A percentile compares a stretch with the other conserved stretches of the same genome.
phyloP scores from a whole-genome alignment of 192 early-diverging fungal species.

The Backusella luteola region DNA sequence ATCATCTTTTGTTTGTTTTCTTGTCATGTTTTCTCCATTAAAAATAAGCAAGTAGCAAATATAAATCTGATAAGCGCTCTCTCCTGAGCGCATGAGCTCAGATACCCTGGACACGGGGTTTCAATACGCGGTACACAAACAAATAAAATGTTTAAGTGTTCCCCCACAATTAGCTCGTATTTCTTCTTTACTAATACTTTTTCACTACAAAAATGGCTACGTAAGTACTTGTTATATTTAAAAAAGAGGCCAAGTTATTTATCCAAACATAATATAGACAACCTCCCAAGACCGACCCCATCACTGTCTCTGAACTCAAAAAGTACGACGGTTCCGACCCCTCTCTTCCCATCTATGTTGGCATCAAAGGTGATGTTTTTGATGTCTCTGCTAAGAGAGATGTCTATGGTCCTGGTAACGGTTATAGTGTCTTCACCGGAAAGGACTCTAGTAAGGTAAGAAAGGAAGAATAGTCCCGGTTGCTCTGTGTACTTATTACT shows the following conservation, averaged over 20 bases:
- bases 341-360: slow-evolving; percentile 70
- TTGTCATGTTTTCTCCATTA: too few relatives aligned
- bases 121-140: background rate
- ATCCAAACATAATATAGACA: slow-evolving; percentile 12
- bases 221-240: background rate
- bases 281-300: slow-evolving; percentile 39
- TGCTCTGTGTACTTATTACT: background rate
- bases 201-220: background rate
- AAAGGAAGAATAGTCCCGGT: background rate
- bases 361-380: slow-evolving; percentile 79
- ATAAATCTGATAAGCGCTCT: too few relatives aligned
- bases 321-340: slow-evolving; percentile 61
- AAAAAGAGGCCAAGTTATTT: background rate
- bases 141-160: background rate
- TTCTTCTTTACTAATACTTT: slow-evolving; percentile 6
- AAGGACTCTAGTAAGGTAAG: slow-evolving; percentile 74
- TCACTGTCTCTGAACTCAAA: slow-evolving; percentile 58
- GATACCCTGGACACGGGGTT: background rate
- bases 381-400: slow-evolving; percentile 66
- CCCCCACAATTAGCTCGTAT: background rate
- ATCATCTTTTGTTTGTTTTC: too few relatives aligned
- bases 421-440: slow-evolving; percentile 78
- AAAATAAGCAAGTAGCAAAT: too few relatives aligned
- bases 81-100: too few relatives aligned
- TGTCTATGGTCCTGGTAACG: slow-evolving; percentile 64